Conservation (phyloP, 148 eudicot genomes). For the Polygonum aviculare region DNA sequence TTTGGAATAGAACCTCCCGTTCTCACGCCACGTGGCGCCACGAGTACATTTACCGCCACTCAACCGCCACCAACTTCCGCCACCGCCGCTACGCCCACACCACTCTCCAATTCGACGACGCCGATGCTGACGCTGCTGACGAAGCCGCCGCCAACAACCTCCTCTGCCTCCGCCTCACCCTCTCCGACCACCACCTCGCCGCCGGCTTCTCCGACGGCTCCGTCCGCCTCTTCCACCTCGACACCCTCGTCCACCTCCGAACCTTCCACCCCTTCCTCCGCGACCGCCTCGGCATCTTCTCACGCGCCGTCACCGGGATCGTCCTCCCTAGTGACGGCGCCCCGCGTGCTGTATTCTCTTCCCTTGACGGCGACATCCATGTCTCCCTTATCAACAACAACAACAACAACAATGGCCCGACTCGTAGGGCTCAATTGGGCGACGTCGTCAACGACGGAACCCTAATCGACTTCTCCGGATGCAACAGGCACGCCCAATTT, state of each 20-base stretch:
- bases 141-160: constrained; percentile 20
- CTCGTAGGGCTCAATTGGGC: constrained; percentile 50
- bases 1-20: constrained; percentile 48
- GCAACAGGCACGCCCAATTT: constrained; percentile 16
- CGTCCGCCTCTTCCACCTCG: constrained; percentile 56
- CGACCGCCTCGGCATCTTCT: constrained; percentile 55
- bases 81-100: constrained; percentile 24
- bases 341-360: constrained; percentile 45
- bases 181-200: constrained; percentile 51
- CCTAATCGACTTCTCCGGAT: constrained; percentile 69
- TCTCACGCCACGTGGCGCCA: constrained; percentile 54
- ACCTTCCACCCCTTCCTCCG: constrained; percentile 54
- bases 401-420: neutral
- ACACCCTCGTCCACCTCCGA: constrained; percentile 35
- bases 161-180: constrained; percentile 60
- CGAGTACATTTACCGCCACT: constrained; percentile 62
- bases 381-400: constrained; percentile 22
- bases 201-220: constrained; percentile 82
- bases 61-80: constrained; percentile 63
- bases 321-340: constrained; percentile 23
- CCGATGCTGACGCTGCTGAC: constrained; percentile 17
- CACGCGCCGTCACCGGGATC: constrained; percentile 69
- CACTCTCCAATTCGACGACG: constrained; percentile 32
- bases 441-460: constrained; percentile 75
- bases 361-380: constrained; percentile 71